Evolutionary conservation across 257 asterid genomes (phyloP).

Genomic region (Nemophila menziesii): DNA sequence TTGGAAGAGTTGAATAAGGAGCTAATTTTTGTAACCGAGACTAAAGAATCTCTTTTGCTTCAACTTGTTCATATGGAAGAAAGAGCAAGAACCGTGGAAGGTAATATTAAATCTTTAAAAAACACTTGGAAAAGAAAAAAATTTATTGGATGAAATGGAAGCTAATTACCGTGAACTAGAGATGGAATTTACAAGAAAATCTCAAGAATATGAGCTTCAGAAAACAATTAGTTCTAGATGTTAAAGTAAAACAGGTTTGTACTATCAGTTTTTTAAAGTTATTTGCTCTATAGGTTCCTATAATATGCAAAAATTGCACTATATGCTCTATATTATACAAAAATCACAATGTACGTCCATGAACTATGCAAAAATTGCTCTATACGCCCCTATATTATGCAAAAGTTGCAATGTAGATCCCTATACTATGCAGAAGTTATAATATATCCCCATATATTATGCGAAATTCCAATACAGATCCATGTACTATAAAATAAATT

Average conservation of each 20-base stretch:
- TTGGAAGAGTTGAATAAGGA: slow-evolving; percentile 38
- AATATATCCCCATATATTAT: too few species aligned
- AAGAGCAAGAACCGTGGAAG: slow-evolving; percentile 40
- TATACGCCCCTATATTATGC: too few species aligned
- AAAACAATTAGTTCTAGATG: slow-evolving; percentile 29
- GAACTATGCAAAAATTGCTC: too few species aligned
- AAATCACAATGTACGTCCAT: too few species aligned
- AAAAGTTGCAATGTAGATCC: too few species aligned
- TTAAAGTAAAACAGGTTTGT: slow-evolving; percentile 53
- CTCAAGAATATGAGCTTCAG: slow-evolving; percentile 32
- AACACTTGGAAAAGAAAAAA: slow-evolving; percentile 28
- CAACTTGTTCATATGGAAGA: slow-evolving; percentile 47
- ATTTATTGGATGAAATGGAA: slow-evolving; percentile 27
- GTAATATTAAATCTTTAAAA: slow-evolving; percentile 26
- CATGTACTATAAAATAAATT: too few species aligned
- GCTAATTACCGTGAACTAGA: slow-evolving; percentile 41
- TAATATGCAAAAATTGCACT: too few species aligned
- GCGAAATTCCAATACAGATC: too few species aligned
- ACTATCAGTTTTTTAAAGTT: too few species aligned
- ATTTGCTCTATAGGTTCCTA: too few species aligned
- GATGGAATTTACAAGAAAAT: slow-evolving; percentile 29
- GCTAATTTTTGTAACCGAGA: slow-evolving; percentile 27
- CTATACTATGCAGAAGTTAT: too few species aligned
- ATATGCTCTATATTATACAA: too few species aligned
- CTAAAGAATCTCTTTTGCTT: slow-evolving; percentile 37